Evolutionary conservation across 2,329 filamentous ascomycete species (phyloP).

Genomic region (Ilyonectria sp.): DNA sequence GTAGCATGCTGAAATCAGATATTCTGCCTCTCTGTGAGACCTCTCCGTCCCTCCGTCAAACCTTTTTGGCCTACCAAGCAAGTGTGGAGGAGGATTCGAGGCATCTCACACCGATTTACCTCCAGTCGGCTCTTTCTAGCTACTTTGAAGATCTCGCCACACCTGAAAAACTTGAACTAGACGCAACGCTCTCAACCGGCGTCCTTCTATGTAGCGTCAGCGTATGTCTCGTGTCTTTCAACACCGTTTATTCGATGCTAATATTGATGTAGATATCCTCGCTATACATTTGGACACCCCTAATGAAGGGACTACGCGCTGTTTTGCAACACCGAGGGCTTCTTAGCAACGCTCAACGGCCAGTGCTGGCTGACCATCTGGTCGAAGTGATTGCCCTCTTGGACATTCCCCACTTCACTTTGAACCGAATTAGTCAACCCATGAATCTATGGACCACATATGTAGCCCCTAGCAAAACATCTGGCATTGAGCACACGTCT

Average conservation of each 20-base stretch:
- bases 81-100: neutral
- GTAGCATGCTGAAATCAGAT: slow-evolving; percentile 6
- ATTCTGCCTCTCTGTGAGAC: slow-evolving; percentile 9
- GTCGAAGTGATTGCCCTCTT: slow-evolving; percentile 18
- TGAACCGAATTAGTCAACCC: slow-evolving; percentile 16
- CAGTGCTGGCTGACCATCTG: slow-evolving; percentile 8
- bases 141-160: slow-evolving; percentile 13
- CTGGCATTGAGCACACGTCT: slow-evolving; percentile 20
- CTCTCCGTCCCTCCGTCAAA: slow-evolving; percentile 3
- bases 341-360: neutral
- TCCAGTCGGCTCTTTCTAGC: slow-evolving; percentile 16
- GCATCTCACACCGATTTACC: slow-evolving; percentile 8
- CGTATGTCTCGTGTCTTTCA: neutral
- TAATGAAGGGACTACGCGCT: slow-evolving; percentile 7
- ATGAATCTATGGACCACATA: slow-evolving; percentile 19
- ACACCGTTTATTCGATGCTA: neutral
- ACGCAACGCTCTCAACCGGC: slow-evolving; percentile 18
- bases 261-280: slow-evolving; percentile 9
- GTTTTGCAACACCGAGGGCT: slow-evolving; percentile 17
- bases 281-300: slow-evolving; percentile 25
- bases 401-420: slow-evolving; percentile 19
- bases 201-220: slow-evolving; percentile 24
- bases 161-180: slow-evolving; percentile 12
- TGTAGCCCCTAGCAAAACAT: neutral
- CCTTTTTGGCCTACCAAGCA: slow-evolving; percentile 22